Evolutionary conservation across 2,329 filamentous ascomycete species (phyloP).

Genomic region (Elsinoe ampelina): DNA sequence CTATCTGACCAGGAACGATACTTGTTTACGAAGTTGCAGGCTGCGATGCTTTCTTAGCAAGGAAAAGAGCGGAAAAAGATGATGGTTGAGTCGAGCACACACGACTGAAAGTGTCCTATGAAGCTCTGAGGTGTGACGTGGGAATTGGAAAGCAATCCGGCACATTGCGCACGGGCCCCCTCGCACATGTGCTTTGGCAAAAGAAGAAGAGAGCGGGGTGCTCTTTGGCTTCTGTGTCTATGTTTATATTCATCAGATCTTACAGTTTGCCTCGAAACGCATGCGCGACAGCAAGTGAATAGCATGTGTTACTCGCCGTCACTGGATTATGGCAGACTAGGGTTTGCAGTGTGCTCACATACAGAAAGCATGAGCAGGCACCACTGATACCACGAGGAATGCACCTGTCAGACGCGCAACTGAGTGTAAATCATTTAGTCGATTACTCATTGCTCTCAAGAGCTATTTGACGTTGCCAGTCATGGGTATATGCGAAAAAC

Average conservation of each 20-base stretch:
- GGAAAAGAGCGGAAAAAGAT: neutral
- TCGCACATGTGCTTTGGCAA: neutral
- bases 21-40: neutral
- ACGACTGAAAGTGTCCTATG: neutral
- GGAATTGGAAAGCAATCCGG: slow-evolving; percentile 1
- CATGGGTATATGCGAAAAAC: too few relatives aligned
- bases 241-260: slow-evolving; percentile 16
- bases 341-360: too few relatives aligned
- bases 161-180: neutral
- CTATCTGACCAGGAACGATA: neutral
- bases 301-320: too few relatives aligned
- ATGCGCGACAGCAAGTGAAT: too few relatives aligned
- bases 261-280: too few relatives aligned
- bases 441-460: too few relatives aligned
- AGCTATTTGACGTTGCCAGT: too few relatives aligned
- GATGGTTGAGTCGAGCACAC: neutral
- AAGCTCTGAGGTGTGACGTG: slow-evolving; percentile 1
- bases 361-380: too few relatives aligned
- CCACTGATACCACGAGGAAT: too few relatives aligned
- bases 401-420: too few relatives aligned
- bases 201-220: neutral
- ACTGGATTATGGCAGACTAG: too few relatives aligned
- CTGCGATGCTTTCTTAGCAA: neutral
- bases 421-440: too few relatives aligned
- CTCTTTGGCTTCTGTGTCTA: neutral